A percentile compares a stretch with the other conserved stretches of the same genome.
Conservation (phyloP, 768 basidiomycete genomes). For the Collybiopsis confluens region DNA sequence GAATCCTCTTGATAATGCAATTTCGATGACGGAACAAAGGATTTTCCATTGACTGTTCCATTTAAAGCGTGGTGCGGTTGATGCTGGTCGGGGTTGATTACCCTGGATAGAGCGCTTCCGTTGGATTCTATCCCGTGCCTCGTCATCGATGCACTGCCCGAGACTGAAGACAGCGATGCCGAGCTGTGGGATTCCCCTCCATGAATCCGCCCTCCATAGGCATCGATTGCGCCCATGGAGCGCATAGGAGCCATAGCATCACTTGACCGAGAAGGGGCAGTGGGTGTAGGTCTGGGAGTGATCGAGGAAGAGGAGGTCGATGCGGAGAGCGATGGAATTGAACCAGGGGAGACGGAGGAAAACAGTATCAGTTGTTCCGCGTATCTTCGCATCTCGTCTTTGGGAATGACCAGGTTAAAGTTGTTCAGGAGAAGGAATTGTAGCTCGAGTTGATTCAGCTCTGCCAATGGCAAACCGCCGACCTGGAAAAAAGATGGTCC, state of each 20-base stretch:
- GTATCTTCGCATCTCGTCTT: slow-evolving; percentile 92
- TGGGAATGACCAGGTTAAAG: slow-evolving; percentile 83
- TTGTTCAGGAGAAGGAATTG: slow-evolving; percentile 97
- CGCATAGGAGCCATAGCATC: slow-evolving; percentile 33
- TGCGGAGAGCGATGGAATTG: slow-evolving; percentile 4
- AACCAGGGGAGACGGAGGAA: slow-evolving; percentile 33
- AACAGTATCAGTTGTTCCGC: slow-evolving; percentile 85
- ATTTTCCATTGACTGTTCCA: background rate
- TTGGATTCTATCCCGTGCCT: slow-evolving; percentile 1
- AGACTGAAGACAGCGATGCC: background rate
- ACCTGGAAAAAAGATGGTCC: slow-evolving; percentile 74
- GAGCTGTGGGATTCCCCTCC: slow-evolving; percentile 14
- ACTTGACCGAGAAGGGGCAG: slow-evolving; percentile 13
- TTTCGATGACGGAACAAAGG: background rate
- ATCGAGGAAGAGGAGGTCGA: slow-evolving; percentile 12
- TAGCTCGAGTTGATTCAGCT: slow-evolving; percentile 94
- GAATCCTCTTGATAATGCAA: background rate
- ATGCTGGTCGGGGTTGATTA: slow-evolving; percentile 1
- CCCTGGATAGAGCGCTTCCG: background rate
- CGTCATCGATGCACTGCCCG: background rate
- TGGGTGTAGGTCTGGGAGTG: slow-evolving; percentile 11
- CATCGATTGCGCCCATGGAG: slow-evolving; percentile 54
- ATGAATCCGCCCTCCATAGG: slow-evolving; percentile 39
- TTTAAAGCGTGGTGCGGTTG: slow-evolving; percentile 8
- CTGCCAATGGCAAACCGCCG: slow-evolving; percentile 87